These are phyloP conservation scores for Microbotryomycetes sp. DNA, from an alignment of 1,284 basidiomycete genomes.

Conservation along the genomic window DNA sequence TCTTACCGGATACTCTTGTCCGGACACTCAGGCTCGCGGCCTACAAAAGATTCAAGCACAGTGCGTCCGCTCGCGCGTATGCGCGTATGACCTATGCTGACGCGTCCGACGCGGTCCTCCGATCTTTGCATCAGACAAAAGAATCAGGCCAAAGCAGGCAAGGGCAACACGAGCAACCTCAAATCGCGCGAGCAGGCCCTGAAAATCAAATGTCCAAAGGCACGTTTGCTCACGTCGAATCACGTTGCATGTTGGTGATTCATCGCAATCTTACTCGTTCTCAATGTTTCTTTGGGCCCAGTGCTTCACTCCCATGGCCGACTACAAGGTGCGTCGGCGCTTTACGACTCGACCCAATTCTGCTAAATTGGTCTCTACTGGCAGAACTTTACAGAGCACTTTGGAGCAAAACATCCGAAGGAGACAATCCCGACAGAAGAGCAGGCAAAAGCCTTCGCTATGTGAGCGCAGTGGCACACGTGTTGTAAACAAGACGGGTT, in stretches of 20 bases:
- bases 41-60: not conserved
- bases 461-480: no score
- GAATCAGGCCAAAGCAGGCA: not conserved
- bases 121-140: not conserved
- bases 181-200: conserved; percentile 1
- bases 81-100: not conserved
- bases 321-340: not conserved
- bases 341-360: not conserved
- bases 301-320: not conserved
- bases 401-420: conserved; percentile 14
- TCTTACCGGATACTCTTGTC: no score
- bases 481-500: no score
- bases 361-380: not conserved
- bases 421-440: conserved; percentile 4
- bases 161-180: conserved; percentile 5
- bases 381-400: conserved; percentile 10
- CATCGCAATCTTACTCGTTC: not conserved
- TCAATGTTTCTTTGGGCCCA: not conserved
- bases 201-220: conserved; percentile 1
- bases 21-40: not conserved
- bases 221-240: no score
- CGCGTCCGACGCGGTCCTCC: not conserved
- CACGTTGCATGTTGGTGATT: no score
- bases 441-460: not conserved
- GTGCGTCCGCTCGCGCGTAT: not conserved